Evolutionary conservation across 441 rosid genomes (phyloP).

Genomic region (Iberis amara): DNA sequence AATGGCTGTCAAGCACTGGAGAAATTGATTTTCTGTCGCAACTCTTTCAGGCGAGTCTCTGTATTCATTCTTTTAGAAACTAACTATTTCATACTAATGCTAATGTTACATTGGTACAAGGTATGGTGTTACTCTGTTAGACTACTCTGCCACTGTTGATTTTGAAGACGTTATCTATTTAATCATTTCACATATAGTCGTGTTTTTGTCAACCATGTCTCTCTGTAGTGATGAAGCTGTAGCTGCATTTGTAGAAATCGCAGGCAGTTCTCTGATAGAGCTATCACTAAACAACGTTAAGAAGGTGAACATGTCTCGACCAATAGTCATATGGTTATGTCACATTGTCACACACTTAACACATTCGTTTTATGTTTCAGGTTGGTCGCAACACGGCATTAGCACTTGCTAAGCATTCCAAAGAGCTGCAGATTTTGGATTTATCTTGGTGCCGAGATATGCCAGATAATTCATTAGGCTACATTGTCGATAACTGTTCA

Average conservation of each 20-base stretch:
- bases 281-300: conserved; percentile 64
- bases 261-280: conserved; percentile 59
- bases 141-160: conserved; percentile 15
- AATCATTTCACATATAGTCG: not conserved
- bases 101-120: too few relatives aligned
- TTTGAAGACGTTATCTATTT: not conserved
- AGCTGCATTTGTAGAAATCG: conserved; percentile 78
- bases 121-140: not conserved
- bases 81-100: too few relatives aligned
- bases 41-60: conserved; percentile 54
- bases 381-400: conserved; percentile 62
- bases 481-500: conserved; percentile 76
- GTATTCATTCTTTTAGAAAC: too few relatives aligned
- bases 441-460: conserved; percentile 77
- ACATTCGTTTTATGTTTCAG: conserved; percentile 34
- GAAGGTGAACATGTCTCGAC: conserved; percentile 39
- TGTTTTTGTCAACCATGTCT: not conserved
- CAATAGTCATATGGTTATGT: not conserved
- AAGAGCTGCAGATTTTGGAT: conserved; percentile 55
- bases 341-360: not conserved
- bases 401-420: conserved; percentile 53
- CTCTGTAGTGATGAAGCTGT: conserved; percentile 73
- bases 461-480: conserved; percentile 59
- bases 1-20: conserved; percentile 64
- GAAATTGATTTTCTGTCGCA: conserved; percentile 56